Conservation (phyloP, 2,329 filamentous ascomycete genomes). For the Aspergillus hiratsukae region DNA sequence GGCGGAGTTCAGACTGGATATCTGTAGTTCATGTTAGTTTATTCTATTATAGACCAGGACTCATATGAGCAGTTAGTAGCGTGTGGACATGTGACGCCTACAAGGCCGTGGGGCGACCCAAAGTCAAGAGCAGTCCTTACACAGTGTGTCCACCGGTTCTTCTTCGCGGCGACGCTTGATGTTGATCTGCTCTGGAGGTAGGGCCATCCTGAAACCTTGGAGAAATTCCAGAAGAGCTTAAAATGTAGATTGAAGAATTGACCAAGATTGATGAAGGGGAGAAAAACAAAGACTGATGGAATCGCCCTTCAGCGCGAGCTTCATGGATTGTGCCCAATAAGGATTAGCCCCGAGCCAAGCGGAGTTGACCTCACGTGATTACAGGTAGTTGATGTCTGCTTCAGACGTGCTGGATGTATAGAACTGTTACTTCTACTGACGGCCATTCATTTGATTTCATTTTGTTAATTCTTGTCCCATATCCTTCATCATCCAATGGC, state of each 20-base stretch:
- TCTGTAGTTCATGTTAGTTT: constrained; percentile 27
- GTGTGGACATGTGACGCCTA: background rate
- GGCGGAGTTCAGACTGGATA: constrained; percentile 42
- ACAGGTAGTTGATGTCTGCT: background rate
- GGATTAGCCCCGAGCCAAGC: background rate
- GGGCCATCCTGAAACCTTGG: constrained; percentile 31
- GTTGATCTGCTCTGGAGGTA: constrained; percentile 48
- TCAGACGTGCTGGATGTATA: background rate
- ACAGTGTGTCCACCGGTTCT: constrained; percentile 52
- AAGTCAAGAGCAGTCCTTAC: constrained; percentile 28
- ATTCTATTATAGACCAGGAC: background rate
- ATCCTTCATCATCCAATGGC: constrained; percentile 10
- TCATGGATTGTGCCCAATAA: constrained; percentile 1
- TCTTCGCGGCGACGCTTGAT: constrained; percentile 56
- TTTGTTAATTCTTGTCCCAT: constrained; percentile 10
- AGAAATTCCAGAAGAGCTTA: background rate
- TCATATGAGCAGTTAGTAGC: background rate
- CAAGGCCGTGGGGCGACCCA: constrained; percentile 8
- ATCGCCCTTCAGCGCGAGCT: constrained; percentile 2
- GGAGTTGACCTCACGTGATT: constrained; percentile 1
- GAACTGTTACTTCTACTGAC: background rate
- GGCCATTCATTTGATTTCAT: constrained; percentile 7
- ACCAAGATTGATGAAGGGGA: background rate
- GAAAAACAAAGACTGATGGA: constrained; percentile 2
- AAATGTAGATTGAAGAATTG: background rate